phyloP scores from a whole-genome alignment of 2,329 filamentous ascomycete species.

The Lecanosticta acicola region DNA sequence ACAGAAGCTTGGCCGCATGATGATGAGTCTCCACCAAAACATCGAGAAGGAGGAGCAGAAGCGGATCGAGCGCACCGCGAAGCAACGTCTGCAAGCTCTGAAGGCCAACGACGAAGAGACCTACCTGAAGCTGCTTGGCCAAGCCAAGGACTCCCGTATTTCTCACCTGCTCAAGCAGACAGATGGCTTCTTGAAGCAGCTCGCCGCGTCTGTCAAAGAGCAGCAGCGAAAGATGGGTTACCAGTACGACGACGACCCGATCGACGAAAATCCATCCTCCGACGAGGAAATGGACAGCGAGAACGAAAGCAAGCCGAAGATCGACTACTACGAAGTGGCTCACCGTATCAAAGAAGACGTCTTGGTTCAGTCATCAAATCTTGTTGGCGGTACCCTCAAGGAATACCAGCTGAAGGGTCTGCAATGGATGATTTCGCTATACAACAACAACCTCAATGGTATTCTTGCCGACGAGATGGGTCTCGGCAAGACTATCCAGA shows the following conservation, averaged over 20 bases:
- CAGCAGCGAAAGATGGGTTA: constrained; percentile 82
- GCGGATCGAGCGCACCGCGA: constrained; percentile 92
- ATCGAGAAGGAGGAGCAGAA: constrained; percentile 99
- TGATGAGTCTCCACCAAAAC: constrained; percentile 84
- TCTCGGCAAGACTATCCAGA: constrained; percentile 98
- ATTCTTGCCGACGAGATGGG: constrained; percentile 99
- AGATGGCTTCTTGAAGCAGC: constrained; percentile 92
- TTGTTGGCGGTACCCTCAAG: constrained; percentile 89
- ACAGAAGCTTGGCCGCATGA: constrained; percentile 81
- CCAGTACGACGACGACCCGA: constrained; percentile 64
- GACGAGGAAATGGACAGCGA: constrained; percentile 64
- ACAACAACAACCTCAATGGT: constrained; percentile 99
- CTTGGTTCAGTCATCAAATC: constrained; percentile 70
- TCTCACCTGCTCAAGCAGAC: constrained; percentile 95
- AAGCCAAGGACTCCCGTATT: constrained; percentile 98
- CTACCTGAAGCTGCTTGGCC: constrained; percentile 93
- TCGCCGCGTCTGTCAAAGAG: constrained; percentile 87
- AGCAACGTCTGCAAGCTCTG: constrained; percentile 97
- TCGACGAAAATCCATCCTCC: constrained; percentile 60
- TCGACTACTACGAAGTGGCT: constrained; percentile 97
- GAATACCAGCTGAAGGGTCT: constrained; percentile 98
- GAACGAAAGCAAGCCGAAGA: constrained; percentile 65
- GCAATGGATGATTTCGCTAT: constrained; percentile 99
- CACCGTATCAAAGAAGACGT: constrained; percentile 94
- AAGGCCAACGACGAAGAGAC: constrained; percentile 99